Evolutionary conservation across 768 basidiomycete species (phyloP).

Genomic region (Porphyrellus cyaneotinctus): DNA sequence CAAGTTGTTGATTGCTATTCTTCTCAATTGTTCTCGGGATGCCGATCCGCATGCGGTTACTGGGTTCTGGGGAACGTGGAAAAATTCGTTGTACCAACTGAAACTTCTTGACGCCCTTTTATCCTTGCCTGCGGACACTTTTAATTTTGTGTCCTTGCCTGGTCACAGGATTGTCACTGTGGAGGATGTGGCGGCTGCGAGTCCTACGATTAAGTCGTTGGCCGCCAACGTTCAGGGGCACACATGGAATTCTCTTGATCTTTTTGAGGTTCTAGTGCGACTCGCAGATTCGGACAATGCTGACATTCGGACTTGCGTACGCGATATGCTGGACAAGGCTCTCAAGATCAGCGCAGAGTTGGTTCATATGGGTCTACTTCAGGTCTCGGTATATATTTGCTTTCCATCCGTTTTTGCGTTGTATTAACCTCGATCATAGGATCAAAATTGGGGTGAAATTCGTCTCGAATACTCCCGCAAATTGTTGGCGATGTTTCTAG

Average conservation of each 20-base stretch:
- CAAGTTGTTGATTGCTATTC: conserved; percentile 84
- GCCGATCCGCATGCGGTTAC: conserved; percentile 74
- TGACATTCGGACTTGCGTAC: conserved; percentile 72
- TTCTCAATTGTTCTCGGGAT: conserved; percentile 77
- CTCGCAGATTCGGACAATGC: conserved; percentile 65
- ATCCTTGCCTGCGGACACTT: conserved; percentile 83
- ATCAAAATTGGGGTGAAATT: conserved; percentile 84
- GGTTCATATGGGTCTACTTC: conserved; percentile 88
- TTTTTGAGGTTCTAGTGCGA: conserved; percentile 84
- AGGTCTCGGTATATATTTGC: conserved; percentile 69
- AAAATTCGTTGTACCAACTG: conserved; percentile 80
- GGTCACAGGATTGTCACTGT: conserved; percentile 80
- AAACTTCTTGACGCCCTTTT: conserved; percentile 85
- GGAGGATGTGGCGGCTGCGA: conserved; percentile 80
- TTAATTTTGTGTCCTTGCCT: conserved; percentile 88
- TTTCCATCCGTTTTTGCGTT: background rate
- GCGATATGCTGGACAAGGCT: conserved; percentile 92
- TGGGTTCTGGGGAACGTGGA: conserved; percentile 86
- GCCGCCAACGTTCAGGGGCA: conserved; percentile 88
- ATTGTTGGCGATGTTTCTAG: conserved; percentile 84
- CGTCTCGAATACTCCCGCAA: conserved; percentile 84
- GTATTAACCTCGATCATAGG: conserved; percentile 34
- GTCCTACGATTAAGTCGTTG: conserved; percentile 87
- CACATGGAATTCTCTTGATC: conserved; percentile 91
- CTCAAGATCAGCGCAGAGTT: conserved; percentile 92